Conservation (phyloP, 768 basidiomycete species). For the Lactarius hengduanensis region DNA sequence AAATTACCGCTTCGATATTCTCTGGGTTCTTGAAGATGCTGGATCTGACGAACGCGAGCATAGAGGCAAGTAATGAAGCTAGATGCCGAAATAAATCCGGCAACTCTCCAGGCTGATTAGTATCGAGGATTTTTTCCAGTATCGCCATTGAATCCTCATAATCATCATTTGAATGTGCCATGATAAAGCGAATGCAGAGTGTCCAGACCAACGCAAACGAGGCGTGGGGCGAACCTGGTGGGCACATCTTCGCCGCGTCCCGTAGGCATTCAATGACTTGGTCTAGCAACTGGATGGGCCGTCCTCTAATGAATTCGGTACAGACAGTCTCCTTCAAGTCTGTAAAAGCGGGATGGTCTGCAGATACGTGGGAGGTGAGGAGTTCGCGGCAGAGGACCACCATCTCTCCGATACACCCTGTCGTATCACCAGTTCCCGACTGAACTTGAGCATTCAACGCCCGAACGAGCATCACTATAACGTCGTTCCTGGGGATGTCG, state of each 20-base stretch:
- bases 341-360: not conserved
- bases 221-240: not conserved
- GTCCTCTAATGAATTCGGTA: not conserved
- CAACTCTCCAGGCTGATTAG: not conserved
- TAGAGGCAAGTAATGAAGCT: not conserved
- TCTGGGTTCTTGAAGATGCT: not conserved
- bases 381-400: not conserved
- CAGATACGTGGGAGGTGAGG: not conserved
- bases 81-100: not conserved
- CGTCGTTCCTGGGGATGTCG: not conserved
- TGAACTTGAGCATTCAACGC: not conserved
- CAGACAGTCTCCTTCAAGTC: accelerated
- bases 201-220: not conserved
- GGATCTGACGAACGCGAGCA: not conserved
- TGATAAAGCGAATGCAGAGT: not conserved
- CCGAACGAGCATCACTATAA: not conserved
- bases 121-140: not conserved
- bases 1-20: conserved; percentile 3
- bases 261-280: conserved; percentile 7
- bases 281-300: not conserved
- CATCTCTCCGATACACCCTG: not conserved
- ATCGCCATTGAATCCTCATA: conserved; percentile 8
- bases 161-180: conserved; percentile 8
- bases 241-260: not conserved
- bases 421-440: not conserved